Evolutionary conservation across 495 filamentous ascomycete genomes (phyloP), one percentile per base, ranked within the genome.

Genomic region (Penicillium cataractarum): DNA sequence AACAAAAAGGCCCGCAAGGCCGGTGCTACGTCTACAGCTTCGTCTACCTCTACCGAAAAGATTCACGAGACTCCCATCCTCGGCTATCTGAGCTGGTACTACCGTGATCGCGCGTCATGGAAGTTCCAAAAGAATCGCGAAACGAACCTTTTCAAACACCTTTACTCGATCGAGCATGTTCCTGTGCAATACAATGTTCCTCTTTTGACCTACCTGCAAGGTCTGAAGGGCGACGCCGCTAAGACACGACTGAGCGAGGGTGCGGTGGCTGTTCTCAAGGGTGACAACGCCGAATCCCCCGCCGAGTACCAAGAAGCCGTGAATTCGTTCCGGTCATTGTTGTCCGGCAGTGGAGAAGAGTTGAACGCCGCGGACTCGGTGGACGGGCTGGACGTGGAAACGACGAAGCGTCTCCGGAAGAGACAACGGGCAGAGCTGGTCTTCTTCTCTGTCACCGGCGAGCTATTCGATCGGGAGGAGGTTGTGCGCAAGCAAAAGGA

Each of bases 91-190:
- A 82, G 79, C 26, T 82, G 83, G 71, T 93, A 91, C 82, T 78
- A 89, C 71, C 83, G 82, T 46, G 80, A 85, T 50, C 87, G 84
- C 46, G 74, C 80, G 0, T 79, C 76, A 39, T 97, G 93, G 93
- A 97, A 96, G 74, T 97, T 97, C 78, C 93, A 93, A 79, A 97
- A 97, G 78, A 89, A 88, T 58, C 84, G 90, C 70, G 92, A 96
- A 76, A 90, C 86, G 17, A 84, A 89, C 58, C 76, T 97, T 17
- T 84, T 97, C 73, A 93, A 93, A 77, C 86, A 95, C 71, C 74
- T 91, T 24, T 91, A 93, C 67, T 86, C 90, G 59, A 71, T 86
- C 50, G 79, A 86, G 52, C 78, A 79, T 37, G 83, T 96, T 19
- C 91, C 92, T 0, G 74, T 86, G 10, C 72, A 79, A 53, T 86